Conservation (phyloP, 169 alveolate species). For the Plasmodium knowlesi region DNA sequence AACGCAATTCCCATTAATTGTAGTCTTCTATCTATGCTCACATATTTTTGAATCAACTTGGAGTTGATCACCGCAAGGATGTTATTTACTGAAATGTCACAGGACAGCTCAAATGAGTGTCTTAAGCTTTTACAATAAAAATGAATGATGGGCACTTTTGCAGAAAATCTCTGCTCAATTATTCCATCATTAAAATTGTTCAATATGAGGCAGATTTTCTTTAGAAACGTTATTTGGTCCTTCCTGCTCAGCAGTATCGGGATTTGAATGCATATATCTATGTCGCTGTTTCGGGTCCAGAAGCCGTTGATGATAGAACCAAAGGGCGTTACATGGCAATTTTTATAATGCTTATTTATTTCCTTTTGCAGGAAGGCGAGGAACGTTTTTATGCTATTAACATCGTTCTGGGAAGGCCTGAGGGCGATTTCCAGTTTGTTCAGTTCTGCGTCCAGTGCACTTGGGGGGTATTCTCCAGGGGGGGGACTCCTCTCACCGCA, state of each 20-base stretch:
- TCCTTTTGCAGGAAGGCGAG: slow-evolving; percentile 56
- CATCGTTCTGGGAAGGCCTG: slow-evolving; percentile 63
- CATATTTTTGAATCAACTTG: slow-evolving; percentile 83
- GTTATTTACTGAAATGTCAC: slow-evolving; percentile 87
- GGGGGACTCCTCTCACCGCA: not conserved
- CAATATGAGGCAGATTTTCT: slow-evolving; percentile 79
- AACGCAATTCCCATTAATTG: slow-evolving; percentile 81
- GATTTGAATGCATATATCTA: slow-evolving; percentile 84
- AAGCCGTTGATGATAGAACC: slow-evolving; percentile 86
- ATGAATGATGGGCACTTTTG: slow-evolving; percentile 86
- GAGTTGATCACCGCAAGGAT: slow-evolving; percentile 85
- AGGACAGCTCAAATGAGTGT: slow-evolving; percentile 60
- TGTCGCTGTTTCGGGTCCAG: slow-evolving; percentile 85
- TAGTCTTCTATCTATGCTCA: slow-evolving; percentile 85
- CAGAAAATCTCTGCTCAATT: slow-evolving; percentile 85
- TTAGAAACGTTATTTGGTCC: slow-evolving; percentile 79
- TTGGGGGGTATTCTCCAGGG: not conserved
- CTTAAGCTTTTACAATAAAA: slow-evolving; percentile 73
- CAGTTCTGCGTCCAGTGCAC: slow-evolving; percentile 43
- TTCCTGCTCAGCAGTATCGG: slow-evolving; percentile 81
- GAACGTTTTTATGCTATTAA: slow-evolving; percentile 40
- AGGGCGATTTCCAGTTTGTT: slow-evolving; percentile 26
- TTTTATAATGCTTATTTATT: slow-evolving; percentile 64
- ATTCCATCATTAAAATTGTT: slow-evolving; percentile 78
- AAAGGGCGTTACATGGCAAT: slow-evolving; percentile 75